Evolutionary conservation across 192 early-diverging fungal species (phyloP), one percentile per base, ranked within the genome.

Genomic region (Mortierella claussenii): DNA sequence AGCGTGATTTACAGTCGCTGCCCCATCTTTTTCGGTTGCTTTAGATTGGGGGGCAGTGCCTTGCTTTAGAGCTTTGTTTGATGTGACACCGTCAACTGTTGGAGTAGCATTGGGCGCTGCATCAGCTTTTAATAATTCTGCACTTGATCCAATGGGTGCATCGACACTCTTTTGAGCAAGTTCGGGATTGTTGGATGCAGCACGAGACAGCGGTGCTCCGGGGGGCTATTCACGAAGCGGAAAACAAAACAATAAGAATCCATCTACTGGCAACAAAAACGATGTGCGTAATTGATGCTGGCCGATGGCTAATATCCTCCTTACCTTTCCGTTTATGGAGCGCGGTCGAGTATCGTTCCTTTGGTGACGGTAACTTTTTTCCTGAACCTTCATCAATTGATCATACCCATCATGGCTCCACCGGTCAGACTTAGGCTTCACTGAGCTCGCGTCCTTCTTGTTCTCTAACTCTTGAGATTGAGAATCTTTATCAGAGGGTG

Each of bases 341-440:
- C 57, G 73, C 3, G 73, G 73, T 49, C 73, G 56, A 36, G 69
- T 45, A 50, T 76, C 64, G 31, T 48, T 61, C 21, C 53, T 57
- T 26, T 60, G 71, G 42, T 59, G 63, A 20, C 65, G 73, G 52
- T 76, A 62, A 42, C 59, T 49, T 47, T 61, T 74, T 33, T 84
- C 81, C 55, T 86, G 81, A 1, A 83, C 70, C 31, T 60, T 73
- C 78, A 83, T 63, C 40, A 87, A 49, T 51, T 85, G 80, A n/a
- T 87, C 81, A 55, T 68, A 87, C 0, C 85, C 85, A 37, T 79
- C 78, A 46, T 87, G 85, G 59, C 69, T 78, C 85, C 85, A 87
- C 34, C 67, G 60, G 37, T 65, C 79, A 28, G 70, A 62, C 46
- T 55, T 70, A 6, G 68, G 52, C 23, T 55, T 73, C 31, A 26